phyloP scores from a whole-genome alignment of 2,329 filamentous ascomycete genomes.

The Bretziella fagacearum region DNA sequence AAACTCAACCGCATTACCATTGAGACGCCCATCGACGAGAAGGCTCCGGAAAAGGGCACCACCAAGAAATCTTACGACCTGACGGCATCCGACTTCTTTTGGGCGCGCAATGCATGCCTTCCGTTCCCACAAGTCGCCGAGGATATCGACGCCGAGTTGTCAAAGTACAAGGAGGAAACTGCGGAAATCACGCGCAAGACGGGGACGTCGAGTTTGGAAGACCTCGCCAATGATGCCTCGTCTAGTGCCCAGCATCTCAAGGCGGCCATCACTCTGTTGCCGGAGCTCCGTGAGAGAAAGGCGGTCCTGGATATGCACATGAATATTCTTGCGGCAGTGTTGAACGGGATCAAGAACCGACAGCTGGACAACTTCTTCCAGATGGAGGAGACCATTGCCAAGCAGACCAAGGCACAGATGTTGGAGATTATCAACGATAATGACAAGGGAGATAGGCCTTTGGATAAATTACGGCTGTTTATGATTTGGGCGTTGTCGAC shows the following conservation, averaged over 20 bases:
- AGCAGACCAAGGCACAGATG: conserved; percentile 78
- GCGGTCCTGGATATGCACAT: conserved; percentile 95
- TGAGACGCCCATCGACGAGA: conserved; percentile 64
- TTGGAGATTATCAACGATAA: conserved; percentile 69
- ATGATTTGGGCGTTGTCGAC: conserved; percentile 95
- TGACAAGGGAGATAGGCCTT: conserved; percentile 65
- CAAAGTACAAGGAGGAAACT: conserved; percentile 88
- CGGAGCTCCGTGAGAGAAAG: conserved; percentile 84
- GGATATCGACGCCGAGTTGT: conserved; percentile 85
- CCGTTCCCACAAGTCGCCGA: conserved; percentile 95
- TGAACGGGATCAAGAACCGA: conserved; percentile 74
- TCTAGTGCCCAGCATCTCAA: conserved; percentile 89
- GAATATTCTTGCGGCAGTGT: conserved; percentile 51
- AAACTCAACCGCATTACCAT: conserved; percentile 84
- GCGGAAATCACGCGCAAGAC: conserved; percentile 91
- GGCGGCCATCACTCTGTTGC: conserved; percentile 81
- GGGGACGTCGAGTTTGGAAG: conserved; percentile 79
- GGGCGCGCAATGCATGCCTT: conserved; percentile 75
- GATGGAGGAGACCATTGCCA: conserved; percentile 79
- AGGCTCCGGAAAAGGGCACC: conserved; percentile 53
- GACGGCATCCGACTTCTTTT: conserved; percentile 85
- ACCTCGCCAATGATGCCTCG: conserved; percentile 75
- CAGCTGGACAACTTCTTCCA: conserved; percentile 95
- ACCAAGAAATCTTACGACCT: conserved; percentile 84
- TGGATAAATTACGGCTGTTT: conserved; percentile 84